These are phyloP conservation scores for Thermoascus crustaceus DNA, from an alignment of 2,329 filamentous ascomycete species.

Conservation along the genomic window DNA sequence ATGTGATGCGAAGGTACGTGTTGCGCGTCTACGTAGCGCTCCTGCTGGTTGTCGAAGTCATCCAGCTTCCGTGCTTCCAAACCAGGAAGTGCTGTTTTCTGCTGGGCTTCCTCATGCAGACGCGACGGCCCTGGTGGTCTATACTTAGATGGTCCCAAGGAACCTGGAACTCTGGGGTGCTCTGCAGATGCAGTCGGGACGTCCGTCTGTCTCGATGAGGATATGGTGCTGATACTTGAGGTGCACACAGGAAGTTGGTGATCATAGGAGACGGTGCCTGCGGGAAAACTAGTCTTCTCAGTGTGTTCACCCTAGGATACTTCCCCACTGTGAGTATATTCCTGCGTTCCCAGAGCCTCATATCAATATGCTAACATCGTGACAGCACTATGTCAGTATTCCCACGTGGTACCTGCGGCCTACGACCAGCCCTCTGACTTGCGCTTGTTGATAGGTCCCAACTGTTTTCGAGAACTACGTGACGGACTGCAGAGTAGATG, in stretches of 20 bases:
- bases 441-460: conserved; percentile 56
- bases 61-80: too few relatives aligned
- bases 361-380: conserved; percentile 2
- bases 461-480: conserved; percentile 99
- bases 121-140: too few relatives aligned
- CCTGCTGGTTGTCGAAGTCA: conserved; percentile 10
- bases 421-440: conserved; percentile 3
- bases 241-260: conserved; percentile 68
- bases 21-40: too few relatives aligned
- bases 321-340: conserved; percentile 76
- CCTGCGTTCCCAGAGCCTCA: background rate
- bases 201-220: background rate
- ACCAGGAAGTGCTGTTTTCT: too few relatives aligned
- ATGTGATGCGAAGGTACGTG: conserved; percentile 51
- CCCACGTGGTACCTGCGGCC: conserved; percentile 11
- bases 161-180: too few relatives aligned
- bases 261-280: conserved; percentile 97
- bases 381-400: conserved; percentile 38
- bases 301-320: conserved; percentile 95
- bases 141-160: too few relatives aligned
- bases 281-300: conserved; percentile 94
- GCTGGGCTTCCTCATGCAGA: too few relatives aligned
- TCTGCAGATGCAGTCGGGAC: too few relatives aligned
- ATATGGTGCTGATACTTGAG: conserved; percentile 11
- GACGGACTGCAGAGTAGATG: conserved; percentile 95